A percentile compares a stretch with the other conserved stretches of the same genome.
These are phyloP conservation scores for Entomortierella lignicola DNA, from an alignment of 192 early-diverging fungal species.

Conservation along the genomic window DNA sequence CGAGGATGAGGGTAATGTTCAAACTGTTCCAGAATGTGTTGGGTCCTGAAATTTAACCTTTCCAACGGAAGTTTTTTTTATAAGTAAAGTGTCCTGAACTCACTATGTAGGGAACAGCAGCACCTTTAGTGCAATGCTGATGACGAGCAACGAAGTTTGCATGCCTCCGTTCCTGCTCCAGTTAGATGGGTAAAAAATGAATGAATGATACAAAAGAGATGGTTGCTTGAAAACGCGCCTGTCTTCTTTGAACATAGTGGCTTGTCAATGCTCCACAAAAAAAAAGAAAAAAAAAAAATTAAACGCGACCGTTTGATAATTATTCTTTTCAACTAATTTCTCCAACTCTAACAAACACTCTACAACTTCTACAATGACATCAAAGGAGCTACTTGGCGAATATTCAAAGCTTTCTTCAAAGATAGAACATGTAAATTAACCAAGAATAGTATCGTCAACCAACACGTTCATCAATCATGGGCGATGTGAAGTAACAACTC, in stretches of 20 bases:
- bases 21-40: too few species aligned
- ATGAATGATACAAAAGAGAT: slow-evolving; percentile 1
- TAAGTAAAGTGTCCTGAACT: slow-evolving; percentile 24
- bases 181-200: background rate
- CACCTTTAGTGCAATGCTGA: slow-evolving; percentile 64
- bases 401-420: slow-evolving; percentile 29
- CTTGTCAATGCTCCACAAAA: background rate
- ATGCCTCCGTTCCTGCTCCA: slow-evolving; percentile 18
- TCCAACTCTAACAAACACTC: background rate
- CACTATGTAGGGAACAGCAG: slow-evolving; percentile 83
- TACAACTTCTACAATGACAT: slow-evolving; percentile 27
- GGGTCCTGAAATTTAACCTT: too few species aligned
- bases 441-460: background rate
- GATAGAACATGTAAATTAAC: slow-evolving; percentile 33
- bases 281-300: background rate
- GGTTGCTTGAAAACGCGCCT: background rate
- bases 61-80: too few species aligned
- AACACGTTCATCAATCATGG: background rate
- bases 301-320: background rate
- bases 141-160: slow-evolving; percentile 56
- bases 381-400: slow-evolving; percentile 44
- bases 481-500: background rate
- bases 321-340: background rate
- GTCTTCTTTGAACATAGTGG: background rate
- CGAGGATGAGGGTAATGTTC: too few species aligned